Conservation (phyloP, 495 filamentous ascomycete species). For the Hyaloscypha finlandica region DNA sequence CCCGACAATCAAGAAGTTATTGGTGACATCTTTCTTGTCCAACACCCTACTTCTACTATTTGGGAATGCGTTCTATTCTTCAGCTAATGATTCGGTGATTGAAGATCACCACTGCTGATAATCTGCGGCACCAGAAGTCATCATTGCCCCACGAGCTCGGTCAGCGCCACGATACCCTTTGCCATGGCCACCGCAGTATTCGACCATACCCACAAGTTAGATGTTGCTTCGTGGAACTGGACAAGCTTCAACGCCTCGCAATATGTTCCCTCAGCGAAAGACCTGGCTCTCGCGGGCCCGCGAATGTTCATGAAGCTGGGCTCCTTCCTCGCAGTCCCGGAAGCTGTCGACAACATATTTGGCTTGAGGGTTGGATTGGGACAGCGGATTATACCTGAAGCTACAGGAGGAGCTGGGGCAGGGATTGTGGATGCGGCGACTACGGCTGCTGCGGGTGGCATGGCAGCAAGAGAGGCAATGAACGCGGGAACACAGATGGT, state of each 20-base stretch:
- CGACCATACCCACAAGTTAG: conserved; percentile 21
- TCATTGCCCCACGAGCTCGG: background rate
- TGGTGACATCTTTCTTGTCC: background rate
- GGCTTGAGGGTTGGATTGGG: conserved; percentile 45
- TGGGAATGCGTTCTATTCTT: conserved; percentile 1
- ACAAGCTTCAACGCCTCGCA: conserved; percentile 33
- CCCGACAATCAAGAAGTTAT: background rate
- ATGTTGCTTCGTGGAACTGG: conserved; percentile 33
- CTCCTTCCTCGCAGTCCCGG: conserved; percentile 57
- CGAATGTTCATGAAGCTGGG: conserved; percentile 65
- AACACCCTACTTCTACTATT: background rate
- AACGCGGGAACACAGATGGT: conserved; percentile 40
- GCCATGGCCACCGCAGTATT: conserved; percentile 24
- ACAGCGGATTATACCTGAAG: conserved; percentile 61
- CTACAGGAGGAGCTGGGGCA: conserved; percentile 42
- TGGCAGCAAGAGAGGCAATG: conserved; percentile 30
- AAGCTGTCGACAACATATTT: conserved; percentile 60
- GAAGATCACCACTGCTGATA: background rate
- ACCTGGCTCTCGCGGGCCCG: conserved; percentile 61
- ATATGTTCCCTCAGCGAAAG: conserved; percentile 40
- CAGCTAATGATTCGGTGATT: conserved; percentile 2
- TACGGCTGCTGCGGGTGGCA: conserved; percentile 41
- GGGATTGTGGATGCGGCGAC: conserved; percentile 25
- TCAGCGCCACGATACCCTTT: conserved; percentile 3
- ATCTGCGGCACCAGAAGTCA: background rate